Conservation (phyloP, 169 alveolate genomes). For the Plasmodium vivax region DNA sequence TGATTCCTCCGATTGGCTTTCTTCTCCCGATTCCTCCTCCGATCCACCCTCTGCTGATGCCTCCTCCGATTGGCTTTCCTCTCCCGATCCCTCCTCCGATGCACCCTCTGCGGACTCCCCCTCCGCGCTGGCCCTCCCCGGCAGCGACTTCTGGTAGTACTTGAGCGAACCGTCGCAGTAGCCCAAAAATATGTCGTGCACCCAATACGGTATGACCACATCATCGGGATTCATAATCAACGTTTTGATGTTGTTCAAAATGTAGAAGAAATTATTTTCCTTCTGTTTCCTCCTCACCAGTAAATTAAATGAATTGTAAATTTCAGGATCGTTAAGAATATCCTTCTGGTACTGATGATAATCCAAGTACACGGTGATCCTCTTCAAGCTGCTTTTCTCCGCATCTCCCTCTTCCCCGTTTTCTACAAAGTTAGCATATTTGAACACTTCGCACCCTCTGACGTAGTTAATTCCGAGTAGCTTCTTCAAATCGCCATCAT, state of each 20-base stretch:
- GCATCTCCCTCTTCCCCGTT: conserved; percentile 77
- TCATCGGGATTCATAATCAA: conserved; percentile 85
- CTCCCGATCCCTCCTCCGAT: not conserved
- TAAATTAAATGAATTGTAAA: conserved; percentile 87
- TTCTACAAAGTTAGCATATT: conserved; percentile 72
- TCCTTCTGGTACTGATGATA: conserved; percentile 86
- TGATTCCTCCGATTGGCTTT: not conserved
- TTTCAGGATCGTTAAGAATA: conserved; percentile 85
- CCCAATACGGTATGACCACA: conserved; percentile 84
- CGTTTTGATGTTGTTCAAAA: conserved; percentile 87
- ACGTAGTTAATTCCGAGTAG: conserved; percentile 68
- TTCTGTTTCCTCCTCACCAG: conserved; percentile 89
- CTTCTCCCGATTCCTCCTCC: not conserved
- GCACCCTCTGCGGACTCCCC: conserved; percentile 18
- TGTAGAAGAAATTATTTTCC: conserved; percentile 92
- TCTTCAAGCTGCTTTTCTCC: conserved; percentile 76
- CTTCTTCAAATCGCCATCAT: conserved; percentile 58
- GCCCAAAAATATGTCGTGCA: conserved; percentile 87
- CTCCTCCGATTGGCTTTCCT: conserved; percentile 49
- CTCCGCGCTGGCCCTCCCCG: conserved; percentile 51
- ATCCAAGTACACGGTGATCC: conserved; percentile 85
- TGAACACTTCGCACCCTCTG: conserved; percentile 69
- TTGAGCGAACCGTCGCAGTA: conserved; percentile 83
- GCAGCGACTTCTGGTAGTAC: conserved; percentile 74
- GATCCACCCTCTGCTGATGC: not conserved